These are phyloP conservation scores for Penicillium sp. DNA, from an alignment of 2,329 filamentous ascomycete species.

Conservation along the genomic window DNA sequence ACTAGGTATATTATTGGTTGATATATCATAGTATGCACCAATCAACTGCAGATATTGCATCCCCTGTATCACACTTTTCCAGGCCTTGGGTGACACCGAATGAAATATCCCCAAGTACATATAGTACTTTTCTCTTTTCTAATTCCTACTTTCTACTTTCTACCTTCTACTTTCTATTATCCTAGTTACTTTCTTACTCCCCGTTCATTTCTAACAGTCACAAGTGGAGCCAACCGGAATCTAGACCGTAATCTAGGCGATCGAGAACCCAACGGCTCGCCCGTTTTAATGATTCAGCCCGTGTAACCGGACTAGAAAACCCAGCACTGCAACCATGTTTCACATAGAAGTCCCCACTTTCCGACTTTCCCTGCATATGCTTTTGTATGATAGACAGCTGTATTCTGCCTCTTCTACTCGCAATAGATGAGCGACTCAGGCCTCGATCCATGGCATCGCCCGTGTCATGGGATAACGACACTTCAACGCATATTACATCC, in stretches of 20 bases:
- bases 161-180: no score
- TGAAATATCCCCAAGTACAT: no score
- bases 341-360: background rate
- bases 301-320: background rate
- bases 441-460: background rate
- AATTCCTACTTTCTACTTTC: no score
- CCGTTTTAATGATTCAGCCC: slow-evolving; percentile 2
- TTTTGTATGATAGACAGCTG: background rate
- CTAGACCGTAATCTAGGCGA: background rate
- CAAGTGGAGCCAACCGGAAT: no score
- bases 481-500: background rate
- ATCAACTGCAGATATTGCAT: background rate
- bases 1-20: background rate
- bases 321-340: background rate
- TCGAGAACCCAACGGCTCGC: background rate
- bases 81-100: background rate
- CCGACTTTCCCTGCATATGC: background rate
- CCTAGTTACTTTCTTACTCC: no score
- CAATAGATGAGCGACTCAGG: background rate
- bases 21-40: background rate
- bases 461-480: slow-evolving; percentile 1
- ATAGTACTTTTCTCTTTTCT: no score
- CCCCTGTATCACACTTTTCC: background rate
- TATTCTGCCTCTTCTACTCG: background rate
- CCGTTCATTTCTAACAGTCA: no score